Evolutionary conservation across 2,329 filamentous ascomycete genomes (phyloP).

Genomic region (Thyridium curvatum): DNA sequence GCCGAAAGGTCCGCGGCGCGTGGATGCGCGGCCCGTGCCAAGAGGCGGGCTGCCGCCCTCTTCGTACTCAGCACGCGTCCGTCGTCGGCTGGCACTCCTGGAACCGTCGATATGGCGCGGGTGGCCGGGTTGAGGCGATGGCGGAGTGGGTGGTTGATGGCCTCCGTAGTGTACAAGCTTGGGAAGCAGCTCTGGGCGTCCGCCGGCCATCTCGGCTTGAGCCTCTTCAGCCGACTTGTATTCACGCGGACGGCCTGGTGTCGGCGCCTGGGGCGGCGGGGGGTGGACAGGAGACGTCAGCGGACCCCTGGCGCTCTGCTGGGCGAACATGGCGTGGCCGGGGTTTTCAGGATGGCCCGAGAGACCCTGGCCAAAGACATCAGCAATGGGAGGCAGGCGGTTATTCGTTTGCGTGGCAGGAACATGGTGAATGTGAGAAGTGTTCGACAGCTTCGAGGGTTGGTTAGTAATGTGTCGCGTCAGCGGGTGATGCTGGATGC

Average conservation of each 20-base stretch:
- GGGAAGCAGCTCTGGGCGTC: slow-evolving; percentile 85
- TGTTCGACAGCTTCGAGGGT: slow-evolving; percentile 74
- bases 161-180: slow-evolving; percentile 94
- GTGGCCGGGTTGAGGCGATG: slow-evolving; percentile 61
- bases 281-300: slow-evolving; percentile 74
- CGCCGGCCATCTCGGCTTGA: slow-evolving; percentile 81
- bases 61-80: slow-evolving; percentile 86
- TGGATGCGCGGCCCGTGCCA: slow-evolving; percentile 61
- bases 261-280: slow-evolving; percentile 43
- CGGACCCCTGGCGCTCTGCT: slow-evolving; percentile 60
- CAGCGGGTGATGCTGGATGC: slow-evolving; percentile 72
- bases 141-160: slow-evolving; percentile 87
- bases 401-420: slow-evolving; percentile 86
- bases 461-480: slow-evolving; percentile 76
- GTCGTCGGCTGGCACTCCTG: slow-evolving; percentile 61
- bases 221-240: slow-evolving; percentile 96
- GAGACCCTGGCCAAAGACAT: slow-evolving; percentile 84
- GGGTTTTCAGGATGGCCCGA: slow-evolving; percentile 52
- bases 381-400: slow-evolving; percentile 85
- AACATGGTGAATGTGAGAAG: slow-evolving; percentile 85
- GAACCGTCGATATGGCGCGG: slow-evolving; percentile 38
- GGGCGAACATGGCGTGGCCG: slow-evolving; percentile 46
- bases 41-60: slow-evolving; percentile 83
- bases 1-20: slow-evolving; percentile 65
- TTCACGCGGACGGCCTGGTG: slow-evolving; percentile 66